Evolutionary conservation across 2,329 filamentous ascomycete genomes (phyloP), one percentile per base, ranked within the genome.

Genomic region (Dactylellina drechsleri): DNA sequence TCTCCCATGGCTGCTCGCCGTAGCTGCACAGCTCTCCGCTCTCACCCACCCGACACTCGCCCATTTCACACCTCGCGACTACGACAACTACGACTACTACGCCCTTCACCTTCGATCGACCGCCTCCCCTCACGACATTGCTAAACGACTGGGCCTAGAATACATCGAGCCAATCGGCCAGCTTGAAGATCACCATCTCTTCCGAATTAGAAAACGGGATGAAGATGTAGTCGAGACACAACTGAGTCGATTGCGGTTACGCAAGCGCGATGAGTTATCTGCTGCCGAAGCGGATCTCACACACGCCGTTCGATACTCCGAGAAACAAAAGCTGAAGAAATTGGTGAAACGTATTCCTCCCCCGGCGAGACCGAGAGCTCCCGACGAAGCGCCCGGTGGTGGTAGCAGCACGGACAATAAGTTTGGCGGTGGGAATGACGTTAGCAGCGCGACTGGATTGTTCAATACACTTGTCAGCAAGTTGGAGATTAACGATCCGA

Each of bases 61-160:
- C 77, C 47, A 59, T 77, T 82, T 74, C 78, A 84, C 74, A 58
- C 84, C 85, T 77, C 90, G 91, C 79, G 87, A 95, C 80, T 92
- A 96, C 84, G 87, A 91, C 58, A 85, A 87, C 45, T 88, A 93
- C 82, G 94, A 99, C 82, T 98, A 96, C 83, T 97, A 98, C 82
- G 93, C 96, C 77, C 85, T 99, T 54, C 91, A 97, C 78, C 87
- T 99, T 80, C 87, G 90, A 72, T 83, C 87, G 12, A 84, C 86
- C 43, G 85, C 87, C 5, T 85, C 88, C 13, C 92, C 93, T 15
- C 83, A 86, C 23, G 85, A 90, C 47, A 85, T 97, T 77, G 93
- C 93, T 28, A 83, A 84, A 53, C 86, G 88, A 20, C 84, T 99
- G 7, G 92, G 92, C 18, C 85, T 97, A 56, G 85, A 87, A 52